phyloP scores from a whole-genome alignment of 2,329 filamentous ascomycete genomes.

The Trichothecium roseum region DNA sequence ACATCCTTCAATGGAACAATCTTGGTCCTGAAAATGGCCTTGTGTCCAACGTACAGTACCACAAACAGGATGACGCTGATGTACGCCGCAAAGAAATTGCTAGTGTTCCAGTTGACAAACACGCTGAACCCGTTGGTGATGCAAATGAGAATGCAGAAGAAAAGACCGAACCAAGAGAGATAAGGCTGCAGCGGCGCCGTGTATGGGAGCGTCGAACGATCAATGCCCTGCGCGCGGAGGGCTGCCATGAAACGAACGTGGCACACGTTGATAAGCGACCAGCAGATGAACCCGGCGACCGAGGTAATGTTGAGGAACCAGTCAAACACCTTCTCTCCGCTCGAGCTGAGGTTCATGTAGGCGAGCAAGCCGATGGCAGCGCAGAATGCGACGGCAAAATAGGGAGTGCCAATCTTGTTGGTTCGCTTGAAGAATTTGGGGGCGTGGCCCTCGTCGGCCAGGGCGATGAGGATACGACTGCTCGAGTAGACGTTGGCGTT shows the following conservation, averaged over 20 bases:
- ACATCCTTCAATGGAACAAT: conserved; percentile 18
- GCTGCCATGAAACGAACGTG: conserved; percentile 58
- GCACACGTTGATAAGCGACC: conserved; percentile 55
- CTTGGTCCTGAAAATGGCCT: conserved; percentile 33
- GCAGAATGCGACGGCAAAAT: conserved; percentile 42
- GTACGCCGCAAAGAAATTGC: conserved; percentile 12
- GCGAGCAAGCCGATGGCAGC: conserved; percentile 51
- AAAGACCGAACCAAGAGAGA: conserved; percentile 54
- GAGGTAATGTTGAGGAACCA: conserved; percentile 65
- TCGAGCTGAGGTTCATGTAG: conserved; percentile 55
- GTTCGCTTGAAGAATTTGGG: conserved; percentile 49
- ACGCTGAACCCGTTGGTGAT: conserved; percentile 60
- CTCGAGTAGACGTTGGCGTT: conserved; percentile 70
- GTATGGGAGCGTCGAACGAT: conserved; percentile 49
- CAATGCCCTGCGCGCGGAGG: conserved; percentile 43
- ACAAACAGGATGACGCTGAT: conserved; percentile 47
- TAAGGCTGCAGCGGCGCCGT: conserved; percentile 52
- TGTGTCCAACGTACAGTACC: conserved; percentile 50
- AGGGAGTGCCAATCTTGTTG: conserved; percentile 52
- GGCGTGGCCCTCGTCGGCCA: conserved; percentile 54
- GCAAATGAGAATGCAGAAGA: conserved; percentile 54
- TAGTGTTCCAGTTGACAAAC: conserved; percentile 53
- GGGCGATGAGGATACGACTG: conserved; percentile 55
- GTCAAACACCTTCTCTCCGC: conserved; percentile 52
- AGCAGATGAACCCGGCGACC: conserved; percentile 60